phyloP scores from a whole-genome alignment of 2,329 filamentous ascomycete genomes.

The Aureobasidium zeae region DNA sequence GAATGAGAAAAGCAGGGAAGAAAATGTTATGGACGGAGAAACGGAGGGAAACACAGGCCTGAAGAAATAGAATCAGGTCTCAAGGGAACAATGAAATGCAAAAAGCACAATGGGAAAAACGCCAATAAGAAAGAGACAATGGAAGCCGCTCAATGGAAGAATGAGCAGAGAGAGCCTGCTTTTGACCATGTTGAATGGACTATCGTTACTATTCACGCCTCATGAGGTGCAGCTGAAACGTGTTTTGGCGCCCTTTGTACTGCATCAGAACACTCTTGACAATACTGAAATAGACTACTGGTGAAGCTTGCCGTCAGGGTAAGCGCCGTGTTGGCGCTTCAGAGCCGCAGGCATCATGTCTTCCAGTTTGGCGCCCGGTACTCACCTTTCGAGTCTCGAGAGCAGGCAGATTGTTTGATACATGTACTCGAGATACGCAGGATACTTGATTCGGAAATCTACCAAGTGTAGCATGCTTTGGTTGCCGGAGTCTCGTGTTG shows the following conservation, averaged over 20 bases:
- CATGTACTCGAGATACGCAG: too few relatives aligned
- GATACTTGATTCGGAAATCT: too few relatives aligned
- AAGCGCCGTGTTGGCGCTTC: slow-evolving; percentile 15
- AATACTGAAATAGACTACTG: slow-evolving; percentile 1
- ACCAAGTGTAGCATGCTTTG: too few relatives aligned
- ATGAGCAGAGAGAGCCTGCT: slow-evolving; percentile 13
- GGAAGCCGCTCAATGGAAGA: slow-evolving; percentile 18
- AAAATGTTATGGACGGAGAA: too few relatives aligned
- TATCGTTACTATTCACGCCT: background rate
- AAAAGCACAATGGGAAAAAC: slow-evolving; percentile 15
- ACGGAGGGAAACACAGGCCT: slow-evolving; percentile 2
- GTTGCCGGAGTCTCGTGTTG: too few relatives aligned
- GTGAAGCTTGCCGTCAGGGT: slow-evolving; percentile 12
- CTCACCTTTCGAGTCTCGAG: too few relatives aligned
- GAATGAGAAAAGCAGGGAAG: slow-evolving; percentile 4
- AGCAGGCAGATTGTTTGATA: too few relatives aligned
- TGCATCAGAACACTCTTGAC: background rate
- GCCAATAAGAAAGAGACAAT: slow-evolving; percentile 18
- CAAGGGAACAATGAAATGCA: slow-evolving; percentile 15
- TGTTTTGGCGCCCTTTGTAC: slow-evolving; percentile 1
- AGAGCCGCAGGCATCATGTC: too few relatives aligned
- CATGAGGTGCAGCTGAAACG: slow-evolving; percentile 6
- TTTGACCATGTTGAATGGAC: too few relatives aligned
- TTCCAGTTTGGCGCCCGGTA: background rate
- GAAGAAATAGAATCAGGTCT: slow-evolving; percentile 3